Conservation (phyloP, 108 stramenopile genomes). For the Cyclotella choctawhatcheeana region DNA sequence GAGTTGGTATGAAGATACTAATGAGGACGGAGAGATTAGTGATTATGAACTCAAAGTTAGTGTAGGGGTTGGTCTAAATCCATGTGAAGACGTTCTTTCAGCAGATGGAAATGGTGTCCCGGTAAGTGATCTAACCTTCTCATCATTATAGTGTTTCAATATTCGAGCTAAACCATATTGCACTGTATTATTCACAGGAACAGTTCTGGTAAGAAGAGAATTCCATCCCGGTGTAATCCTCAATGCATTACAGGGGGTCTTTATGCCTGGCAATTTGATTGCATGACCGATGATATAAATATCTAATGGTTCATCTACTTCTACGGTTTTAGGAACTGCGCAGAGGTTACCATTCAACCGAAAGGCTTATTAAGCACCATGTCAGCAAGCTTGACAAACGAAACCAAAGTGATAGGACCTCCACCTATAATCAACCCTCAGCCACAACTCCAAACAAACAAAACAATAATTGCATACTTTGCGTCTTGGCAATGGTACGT, state of each 20-base stretch:
- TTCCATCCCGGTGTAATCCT: not conserved
- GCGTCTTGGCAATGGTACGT: constrained; percentile 50
- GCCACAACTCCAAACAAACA: not conserved
- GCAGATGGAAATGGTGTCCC: not conserved
- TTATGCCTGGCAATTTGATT: too few species aligned
- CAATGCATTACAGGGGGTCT: not conserved
- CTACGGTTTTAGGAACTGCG: constrained; percentile 17
- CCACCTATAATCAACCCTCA: not conserved
- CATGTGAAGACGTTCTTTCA: not conserved
- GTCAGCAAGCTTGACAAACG: too few species aligned
- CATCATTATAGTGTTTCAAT: too few species aligned
- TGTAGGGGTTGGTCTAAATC: not conserved
- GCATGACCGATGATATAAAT: too few species aligned
- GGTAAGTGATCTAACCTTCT: too few species aligned
- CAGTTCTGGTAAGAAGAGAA: not conserved
- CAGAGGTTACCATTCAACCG: constrained; percentile 12
- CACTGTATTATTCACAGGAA: not conserved
- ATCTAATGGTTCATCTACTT: not conserved
- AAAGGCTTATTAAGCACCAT: not conserved
- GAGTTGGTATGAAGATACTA: not conserved
- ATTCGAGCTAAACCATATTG: too few species aligned
- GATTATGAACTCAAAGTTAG: not conserved
- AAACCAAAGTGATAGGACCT: not conserved
- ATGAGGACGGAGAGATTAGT: not conserved
- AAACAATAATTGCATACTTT: constrained; percentile 38